Evolutionary conservation across 75 land plant species (phyloP).

Genomic region (Azolla pinnata): DNA sequence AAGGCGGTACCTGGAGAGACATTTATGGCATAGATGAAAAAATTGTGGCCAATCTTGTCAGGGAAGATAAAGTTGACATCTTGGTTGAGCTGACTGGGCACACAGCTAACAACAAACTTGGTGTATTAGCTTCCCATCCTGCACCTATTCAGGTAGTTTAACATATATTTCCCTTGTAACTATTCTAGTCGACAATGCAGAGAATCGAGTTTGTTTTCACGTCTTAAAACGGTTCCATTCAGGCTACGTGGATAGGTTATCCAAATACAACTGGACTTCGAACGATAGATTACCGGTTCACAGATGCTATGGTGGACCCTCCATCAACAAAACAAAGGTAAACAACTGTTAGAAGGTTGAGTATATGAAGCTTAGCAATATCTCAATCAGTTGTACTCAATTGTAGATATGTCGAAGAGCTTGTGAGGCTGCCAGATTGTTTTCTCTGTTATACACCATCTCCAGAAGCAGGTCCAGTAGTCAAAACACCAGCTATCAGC

Average conservation of each 20-base stretch:
- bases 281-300: constrained; percentile 79
- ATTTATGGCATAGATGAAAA: constrained; percentile 96
- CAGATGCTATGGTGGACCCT: constrained; percentile 85
- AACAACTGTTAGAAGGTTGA: not conserved
- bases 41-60: constrained; percentile 79
- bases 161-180: not conserved
- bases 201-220: too few relatives aligned
- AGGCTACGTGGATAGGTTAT: constrained; percentile 99
- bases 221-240: constrained; percentile 4
- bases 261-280: constrained; percentile 95
- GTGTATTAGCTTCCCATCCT: constrained; percentile 89
- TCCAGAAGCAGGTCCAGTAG: constrained; percentile 89
- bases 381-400: too few relatives aligned
- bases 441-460: constrained; percentile 98
- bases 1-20: constrained; percentile 92
- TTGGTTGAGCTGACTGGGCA: constrained; percentile 95
- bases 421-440: constrained; percentile 75
- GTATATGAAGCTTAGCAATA: not conserved
- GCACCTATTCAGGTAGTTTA: constrained; percentile 99
- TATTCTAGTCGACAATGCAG: not conserved
- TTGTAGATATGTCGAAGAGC: constrained; percentile 86
- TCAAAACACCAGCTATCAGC: constrained; percentile 64
- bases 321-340: constrained; percentile 76
- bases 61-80: constrained; percentile 91
- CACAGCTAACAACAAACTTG: constrained; percentile 89